Percentiles rank a stretch among this genome's conserved stretches.
Evolutionary conservation across 495 filamentous ascomycete species (phyloP).

Genomic region (Penicillium coprophilum): DNA sequence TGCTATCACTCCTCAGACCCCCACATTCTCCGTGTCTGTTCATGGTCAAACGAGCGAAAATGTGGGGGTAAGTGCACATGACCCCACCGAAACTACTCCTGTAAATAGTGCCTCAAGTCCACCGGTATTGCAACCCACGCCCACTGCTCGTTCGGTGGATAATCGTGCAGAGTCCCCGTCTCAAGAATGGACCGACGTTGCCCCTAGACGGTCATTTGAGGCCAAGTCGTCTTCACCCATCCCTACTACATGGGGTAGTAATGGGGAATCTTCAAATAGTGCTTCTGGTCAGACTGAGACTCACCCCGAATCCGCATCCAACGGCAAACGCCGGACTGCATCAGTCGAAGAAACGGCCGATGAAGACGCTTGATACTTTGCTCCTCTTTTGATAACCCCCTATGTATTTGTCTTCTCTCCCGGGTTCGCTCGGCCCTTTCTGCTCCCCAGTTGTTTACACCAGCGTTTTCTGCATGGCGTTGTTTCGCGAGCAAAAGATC

Average conservation of each 20-base stretch:
- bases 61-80: not conserved
- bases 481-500: slow-evolving; percentile 31
- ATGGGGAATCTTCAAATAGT: not conserved
- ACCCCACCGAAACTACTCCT: not conserved
- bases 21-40: not conserved
- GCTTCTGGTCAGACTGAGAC: slow-evolving; percentile 4
- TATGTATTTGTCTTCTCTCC: slow-evolving; percentile 8
- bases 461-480: slow-evolving; percentile 33
- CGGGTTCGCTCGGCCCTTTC: slow-evolving; percentile 5
- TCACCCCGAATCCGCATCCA: slow-evolving; percentile 25
- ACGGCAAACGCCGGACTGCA: slow-evolving; percentile 47
- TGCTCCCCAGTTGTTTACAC: slow-evolving; percentile 14
- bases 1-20: not conserved
- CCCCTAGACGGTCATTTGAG: slow-evolving; percentile 24
- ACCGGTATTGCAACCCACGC: slow-evolving; percentile 4
- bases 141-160: slow-evolving; percentile 15
- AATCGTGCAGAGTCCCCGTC: slow-evolving; percentile 31
- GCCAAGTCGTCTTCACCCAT: slow-evolving; percentile 12
- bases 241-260: slow-evolving; percentile 21
- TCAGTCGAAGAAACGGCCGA: slow-evolving; percentile 52
- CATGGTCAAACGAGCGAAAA: not conserved
- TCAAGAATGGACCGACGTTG: slow-evolving; percentile 42
- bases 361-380: slow-evolving; percentile 31
- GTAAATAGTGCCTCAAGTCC: slow-evolving; percentile 16
- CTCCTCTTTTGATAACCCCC: not conserved